Conservation (phyloP, 306 rosid genomes). For the Hippophae gyantsensis region DNA sequence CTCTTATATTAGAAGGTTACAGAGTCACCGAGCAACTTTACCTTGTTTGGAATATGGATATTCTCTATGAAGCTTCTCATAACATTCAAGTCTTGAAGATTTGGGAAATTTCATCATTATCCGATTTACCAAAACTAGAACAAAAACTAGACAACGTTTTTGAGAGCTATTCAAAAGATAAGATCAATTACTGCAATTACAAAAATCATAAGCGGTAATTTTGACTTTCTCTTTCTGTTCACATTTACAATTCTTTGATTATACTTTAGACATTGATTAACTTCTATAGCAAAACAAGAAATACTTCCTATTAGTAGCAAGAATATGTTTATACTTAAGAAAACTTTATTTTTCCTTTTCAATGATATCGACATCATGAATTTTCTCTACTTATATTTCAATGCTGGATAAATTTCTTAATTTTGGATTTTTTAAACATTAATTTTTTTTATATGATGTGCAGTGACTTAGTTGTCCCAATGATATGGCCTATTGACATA, state of each 20-base stretch:
- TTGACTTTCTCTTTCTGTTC: neutral
- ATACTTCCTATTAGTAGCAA: no score
- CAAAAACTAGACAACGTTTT: slow-evolving; percentile 21
- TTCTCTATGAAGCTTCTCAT: slow-evolving; percentile 25
- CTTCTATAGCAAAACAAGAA: no score
- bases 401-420: no score
- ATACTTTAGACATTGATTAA: no score
- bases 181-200: slow-evolving; percentile 28
- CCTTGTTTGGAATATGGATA: slow-evolving; percentile 46
- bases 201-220: slow-evolving; percentile 25
- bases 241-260: neutral
- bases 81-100: slow-evolving; percentile 31
- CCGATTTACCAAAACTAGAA: slow-evolving; percentile 20
- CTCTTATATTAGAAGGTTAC: slow-evolving; percentile 28
- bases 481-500: slow-evolving; percentile 21
- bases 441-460: neutral
- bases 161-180: slow-evolving; percentile 22
- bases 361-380: no score
- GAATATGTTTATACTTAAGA: no score
- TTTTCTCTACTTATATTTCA: no score
- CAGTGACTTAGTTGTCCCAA: slow-evolving; percentile 26
- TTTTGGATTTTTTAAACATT: neutral
- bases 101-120: slow-evolving; percentile 37
- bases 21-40: slow-evolving; percentile 27
- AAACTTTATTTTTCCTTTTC: no score